Evolutionary conservation across 2,329 filamentous ascomycete species (phyloP).

Genomic region (Phyllosticta citriasiana): DNA sequence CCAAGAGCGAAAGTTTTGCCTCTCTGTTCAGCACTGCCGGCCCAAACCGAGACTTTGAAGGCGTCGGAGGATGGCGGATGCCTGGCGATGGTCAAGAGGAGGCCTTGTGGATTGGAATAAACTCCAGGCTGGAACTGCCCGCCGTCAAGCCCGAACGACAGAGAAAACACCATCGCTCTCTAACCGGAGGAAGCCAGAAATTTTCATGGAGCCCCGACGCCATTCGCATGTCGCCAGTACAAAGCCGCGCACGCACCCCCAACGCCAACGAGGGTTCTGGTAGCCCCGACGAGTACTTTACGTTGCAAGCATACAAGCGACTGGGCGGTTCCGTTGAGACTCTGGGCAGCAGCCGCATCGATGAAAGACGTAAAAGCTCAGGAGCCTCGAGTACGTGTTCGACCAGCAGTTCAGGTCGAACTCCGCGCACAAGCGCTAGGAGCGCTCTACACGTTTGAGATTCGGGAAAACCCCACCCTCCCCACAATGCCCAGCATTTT

Average conservation of each 20-base stretch:
- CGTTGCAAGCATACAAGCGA: slow-evolving; percentile 5
- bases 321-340: slow-evolving; percentile 1
- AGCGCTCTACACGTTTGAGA: slow-evolving; percentile 5
- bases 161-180: slow-evolving; percentile 21
- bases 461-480: not conserved
- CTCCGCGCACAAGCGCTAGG: slow-evolving; percentile 1
- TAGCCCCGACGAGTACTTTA: slow-evolving; percentile 11
- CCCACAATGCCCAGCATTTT: not conserved
- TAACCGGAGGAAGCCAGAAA: slow-evolving; percentile 22
- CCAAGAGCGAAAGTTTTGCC: slow-evolving; percentile 26
- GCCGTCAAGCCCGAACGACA: slow-evolving; percentile 15
- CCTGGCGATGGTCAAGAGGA: slow-evolving; percentile 31
- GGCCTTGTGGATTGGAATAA: slow-evolving; percentile 35
- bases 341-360: not conserved
- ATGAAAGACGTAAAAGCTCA: slow-evolving; percentile 5
- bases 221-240: slow-evolving; percentile 27
- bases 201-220: slow-evolving; percentile 24
- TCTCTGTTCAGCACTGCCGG: slow-evolving; percentile 24
- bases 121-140: slow-evolving; percentile 31
- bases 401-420: slow-evolving; percentile 7
- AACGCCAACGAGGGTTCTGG: slow-evolving; percentile 1
- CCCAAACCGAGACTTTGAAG: slow-evolving; percentile 32
- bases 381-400: slow-evolving; percentile 7
- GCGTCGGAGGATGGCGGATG: slow-evolving; percentile 33
- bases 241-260: slow-evolving; percentile 4